phyloP scores from a whole-genome alignment of 73 alveolate species.

The Stentor roeselii region DNA sequence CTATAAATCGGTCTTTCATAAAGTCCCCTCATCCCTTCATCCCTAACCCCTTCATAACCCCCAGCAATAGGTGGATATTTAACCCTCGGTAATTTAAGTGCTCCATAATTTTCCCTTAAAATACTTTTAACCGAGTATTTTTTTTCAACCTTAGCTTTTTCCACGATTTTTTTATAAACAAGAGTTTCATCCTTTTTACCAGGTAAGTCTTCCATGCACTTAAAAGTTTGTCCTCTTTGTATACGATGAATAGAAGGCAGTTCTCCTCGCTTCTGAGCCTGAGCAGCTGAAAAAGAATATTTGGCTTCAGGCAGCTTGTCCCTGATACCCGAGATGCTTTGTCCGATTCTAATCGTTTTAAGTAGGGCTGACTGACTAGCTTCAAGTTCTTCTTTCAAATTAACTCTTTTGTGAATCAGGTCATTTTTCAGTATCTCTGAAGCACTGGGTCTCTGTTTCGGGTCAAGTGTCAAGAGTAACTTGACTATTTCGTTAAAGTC shows the following conservation, averaged over 20 bases:
- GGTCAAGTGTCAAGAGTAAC: too few species aligned
- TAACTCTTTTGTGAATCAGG: too few species aligned
- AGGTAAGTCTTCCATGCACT: background rate
- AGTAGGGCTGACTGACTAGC: too few species aligned
- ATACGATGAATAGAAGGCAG: background rate
- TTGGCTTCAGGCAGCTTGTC: constrained; percentile 20
- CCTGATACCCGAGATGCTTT: background rate
- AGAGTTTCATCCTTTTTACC: background rate
- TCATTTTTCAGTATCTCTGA: too few species aligned
- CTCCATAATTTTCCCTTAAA: background rate
- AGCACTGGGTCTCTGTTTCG: too few species aligned
- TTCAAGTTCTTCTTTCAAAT: too few species aligned
- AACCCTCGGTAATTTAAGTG: background rate
- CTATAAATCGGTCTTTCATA: background rate
- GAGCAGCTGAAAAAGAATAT: background rate
- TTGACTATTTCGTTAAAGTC: too few species aligned
- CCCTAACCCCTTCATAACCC: background rate
- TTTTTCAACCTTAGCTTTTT: background rate
- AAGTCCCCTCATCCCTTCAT: background rate
- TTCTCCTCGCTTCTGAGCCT: background rate
- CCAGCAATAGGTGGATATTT: background rate
- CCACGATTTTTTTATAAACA: background rate
- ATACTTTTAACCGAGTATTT: background rate
- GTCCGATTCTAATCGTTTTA: background rate
- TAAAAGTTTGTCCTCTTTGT: background rate